phyloP scores from a whole-genome alignment of 2,329 filamentous ascomycete genomes.

The Dendrostoma leiphaemia region DNA sequence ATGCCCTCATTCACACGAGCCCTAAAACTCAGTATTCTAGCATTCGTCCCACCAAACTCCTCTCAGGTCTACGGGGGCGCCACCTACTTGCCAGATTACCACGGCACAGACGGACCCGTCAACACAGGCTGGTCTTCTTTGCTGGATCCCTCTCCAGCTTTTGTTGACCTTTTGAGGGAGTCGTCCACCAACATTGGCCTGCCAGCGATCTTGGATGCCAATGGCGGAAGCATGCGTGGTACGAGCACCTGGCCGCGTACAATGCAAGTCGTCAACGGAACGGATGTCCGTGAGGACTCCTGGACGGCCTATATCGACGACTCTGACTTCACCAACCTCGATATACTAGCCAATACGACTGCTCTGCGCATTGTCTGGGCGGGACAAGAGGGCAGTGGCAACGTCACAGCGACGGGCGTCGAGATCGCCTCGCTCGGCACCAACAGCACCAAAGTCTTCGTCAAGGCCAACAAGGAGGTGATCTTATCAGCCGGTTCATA shows the following conservation, averaged over 20 bases:
- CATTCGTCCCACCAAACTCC: constrained; percentile 34
- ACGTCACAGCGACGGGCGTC: constrained; percentile 4
- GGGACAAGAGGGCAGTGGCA: neutral
- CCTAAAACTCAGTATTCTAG: too few relatives aligned
- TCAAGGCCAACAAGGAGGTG: constrained; percentile 10
- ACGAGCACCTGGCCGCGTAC: neutral
- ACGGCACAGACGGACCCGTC: neutral
- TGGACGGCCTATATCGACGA: constrained; percentile 7
- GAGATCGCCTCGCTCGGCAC: constrained; percentile 5
- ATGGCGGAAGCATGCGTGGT: neutral
- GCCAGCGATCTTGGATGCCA: neutral
- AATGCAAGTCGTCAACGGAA: neutral
- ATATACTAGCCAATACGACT: constrained; percentile 8
- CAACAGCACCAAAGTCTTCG: neutral
- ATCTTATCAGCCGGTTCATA: constrained; percentile 9
- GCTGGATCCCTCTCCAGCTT: neutral
- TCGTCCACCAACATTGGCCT: neutral
- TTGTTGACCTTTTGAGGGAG: neutral
- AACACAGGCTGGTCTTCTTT: neutral
- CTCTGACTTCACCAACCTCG: constrained; percentile 4
- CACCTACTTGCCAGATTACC: neutral
- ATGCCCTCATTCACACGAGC: too few relatives aligned
- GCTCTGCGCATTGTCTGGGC: constrained; percentile 2
- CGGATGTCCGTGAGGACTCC: neutral
- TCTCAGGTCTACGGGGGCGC: neutral